These are phyloP conservation scores for Solanum etuberosum DNA, from an alignment of 257 asterid genomes.

Conservation along the genomic window DNA sequence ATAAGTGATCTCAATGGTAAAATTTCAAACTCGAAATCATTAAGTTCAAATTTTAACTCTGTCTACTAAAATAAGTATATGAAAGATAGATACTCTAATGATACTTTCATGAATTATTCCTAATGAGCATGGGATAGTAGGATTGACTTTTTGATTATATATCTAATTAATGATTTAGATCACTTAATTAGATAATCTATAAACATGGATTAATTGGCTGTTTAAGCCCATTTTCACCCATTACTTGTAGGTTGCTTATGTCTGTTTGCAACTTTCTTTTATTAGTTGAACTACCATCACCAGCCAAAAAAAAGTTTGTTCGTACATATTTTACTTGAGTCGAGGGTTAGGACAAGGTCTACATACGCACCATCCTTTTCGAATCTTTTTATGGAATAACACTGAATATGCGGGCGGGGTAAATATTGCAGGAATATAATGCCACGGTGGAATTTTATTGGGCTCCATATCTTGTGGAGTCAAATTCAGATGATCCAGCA, in stretches of 20 bases:
- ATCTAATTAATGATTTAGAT: background rate
- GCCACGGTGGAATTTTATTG: conserved; percentile 85
- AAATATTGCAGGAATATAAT: conserved; percentile 47
- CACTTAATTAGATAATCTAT: background rate
- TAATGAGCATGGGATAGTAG: background rate
- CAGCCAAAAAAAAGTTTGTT: background rate
- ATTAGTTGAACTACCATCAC: background rate
- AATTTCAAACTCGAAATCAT: background rate
- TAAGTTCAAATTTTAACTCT: background rate
- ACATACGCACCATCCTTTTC: accelerated
- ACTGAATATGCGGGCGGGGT: background rate
- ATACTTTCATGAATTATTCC: background rate
- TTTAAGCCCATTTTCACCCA: background rate
- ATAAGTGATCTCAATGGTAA: background rate
- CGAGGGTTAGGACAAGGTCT: accelerated
- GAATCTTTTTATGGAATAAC: too few relatives aligned
- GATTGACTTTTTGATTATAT: background rate
- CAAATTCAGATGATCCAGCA: conserved; percentile 68
- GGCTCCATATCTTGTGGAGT: conserved; percentile 72
- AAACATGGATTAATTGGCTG: background rate
- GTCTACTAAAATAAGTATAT: background rate
- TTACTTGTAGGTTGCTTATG: background rate
- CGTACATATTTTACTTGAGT: too few relatives aligned
- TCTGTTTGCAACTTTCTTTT: background rate
- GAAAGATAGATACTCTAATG: background rate